Evolutionary conservation across 805 yeast genomes (phyloP).

Genomic region (Jamesozyma jinghongensis): DNA sequence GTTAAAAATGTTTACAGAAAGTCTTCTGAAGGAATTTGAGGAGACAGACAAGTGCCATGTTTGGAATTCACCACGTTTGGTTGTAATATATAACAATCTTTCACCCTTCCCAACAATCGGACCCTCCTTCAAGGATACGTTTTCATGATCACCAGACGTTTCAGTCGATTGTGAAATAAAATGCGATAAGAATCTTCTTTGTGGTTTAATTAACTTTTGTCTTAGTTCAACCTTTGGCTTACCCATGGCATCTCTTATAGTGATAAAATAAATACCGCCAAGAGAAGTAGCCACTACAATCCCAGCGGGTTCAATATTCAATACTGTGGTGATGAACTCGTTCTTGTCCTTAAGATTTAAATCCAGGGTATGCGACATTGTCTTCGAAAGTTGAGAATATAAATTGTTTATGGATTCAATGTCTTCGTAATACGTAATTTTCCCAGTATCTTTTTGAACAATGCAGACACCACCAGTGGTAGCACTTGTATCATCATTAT

Average conservation of each 20-base stretch:
- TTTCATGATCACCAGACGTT: constrained; percentile 26
- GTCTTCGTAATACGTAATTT: constrained; percentile 61
- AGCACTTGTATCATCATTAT: constrained; percentile 7
- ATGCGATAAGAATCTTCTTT: constrained; percentile 30
- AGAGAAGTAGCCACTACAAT: constrained; percentile 59
- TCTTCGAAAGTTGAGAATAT: constrained; percentile 20
- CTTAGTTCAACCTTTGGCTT: constrained; percentile 35
- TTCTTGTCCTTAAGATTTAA: constrained; percentile 16
- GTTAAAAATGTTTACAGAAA: constrained; percentile 31
- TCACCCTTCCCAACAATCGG: constrained; percentile 43
- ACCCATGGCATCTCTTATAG: constrained; percentile 61
- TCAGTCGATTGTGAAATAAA: constrained; percentile 11
- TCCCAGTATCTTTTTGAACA: constrained; percentile 50
- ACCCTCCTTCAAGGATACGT: constrained; percentile 53
- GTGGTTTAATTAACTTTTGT: constrained; percentile 26
- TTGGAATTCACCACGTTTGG: constrained; percentile 38
- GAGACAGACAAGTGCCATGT: constrained; percentile 42
- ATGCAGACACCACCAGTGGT: constrained; percentile 47
- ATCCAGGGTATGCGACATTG: constrained; percentile 19
- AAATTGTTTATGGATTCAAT: constrained; percentile 37
- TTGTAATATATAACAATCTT: constrained; percentile 34
- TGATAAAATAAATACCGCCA: constrained; percentile 54
- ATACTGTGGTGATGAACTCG: constrained; percentile 50
- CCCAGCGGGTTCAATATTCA: constrained; percentile 67
- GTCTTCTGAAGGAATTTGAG: constrained; percentile 34